phyloP scores from a whole-genome alignment of 2,329 filamentous ascomycete species.

The Mariannaea elegans region DNA sequence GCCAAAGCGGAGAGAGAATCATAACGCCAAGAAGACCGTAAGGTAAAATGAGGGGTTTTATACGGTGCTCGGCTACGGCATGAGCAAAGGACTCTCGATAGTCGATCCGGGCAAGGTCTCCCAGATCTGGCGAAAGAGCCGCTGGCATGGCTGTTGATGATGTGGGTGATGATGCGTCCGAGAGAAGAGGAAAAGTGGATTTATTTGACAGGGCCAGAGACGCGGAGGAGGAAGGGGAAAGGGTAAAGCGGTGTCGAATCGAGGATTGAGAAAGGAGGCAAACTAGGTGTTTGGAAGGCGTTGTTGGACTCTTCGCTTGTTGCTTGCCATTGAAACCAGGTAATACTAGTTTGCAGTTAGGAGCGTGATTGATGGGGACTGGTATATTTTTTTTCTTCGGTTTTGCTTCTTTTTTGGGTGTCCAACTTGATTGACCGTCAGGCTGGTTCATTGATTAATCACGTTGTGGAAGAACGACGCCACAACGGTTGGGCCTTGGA shows the following conservation, averaged over 20 bases:
- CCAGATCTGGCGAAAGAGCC: constrained; percentile 30
- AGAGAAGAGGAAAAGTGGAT: not conserved
- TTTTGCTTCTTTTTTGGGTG: too few relatives aligned
- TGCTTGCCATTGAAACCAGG: too few relatives aligned
- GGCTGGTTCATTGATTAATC: too few relatives aligned
- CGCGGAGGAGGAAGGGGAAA: not conserved
- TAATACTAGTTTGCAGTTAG: too few relatives aligned
- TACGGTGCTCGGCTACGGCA: constrained; percentile 50
- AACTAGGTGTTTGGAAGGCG: too few relatives aligned
- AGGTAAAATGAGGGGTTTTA: constrained; percentile 61
- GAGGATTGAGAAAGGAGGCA: too few relatives aligned
- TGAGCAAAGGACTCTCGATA: constrained; percentile 50
- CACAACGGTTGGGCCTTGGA: too few relatives aligned
- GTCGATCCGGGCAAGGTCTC: constrained; percentile 38
- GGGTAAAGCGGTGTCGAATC: not conserved
- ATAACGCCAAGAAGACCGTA: constrained; percentile 58
- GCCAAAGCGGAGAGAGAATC: constrained; percentile 62
- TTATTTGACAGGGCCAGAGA: not conserved
- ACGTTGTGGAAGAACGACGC: too few relatives aligned
- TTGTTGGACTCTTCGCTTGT: too few relatives aligned
- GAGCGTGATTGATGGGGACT: too few relatives aligned
- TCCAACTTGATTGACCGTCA: too few relatives aligned
- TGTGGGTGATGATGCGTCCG: constrained; percentile 1
- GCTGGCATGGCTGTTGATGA: constrained; percentile 15
- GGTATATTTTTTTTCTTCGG: too few relatives aligned